Percentiles rank a stretch among this genome's conserved stretches.
Conservation (phyloP, 2,329 filamentous ascomycete genomes). For the Paramyrothecium sp. region DNA sequence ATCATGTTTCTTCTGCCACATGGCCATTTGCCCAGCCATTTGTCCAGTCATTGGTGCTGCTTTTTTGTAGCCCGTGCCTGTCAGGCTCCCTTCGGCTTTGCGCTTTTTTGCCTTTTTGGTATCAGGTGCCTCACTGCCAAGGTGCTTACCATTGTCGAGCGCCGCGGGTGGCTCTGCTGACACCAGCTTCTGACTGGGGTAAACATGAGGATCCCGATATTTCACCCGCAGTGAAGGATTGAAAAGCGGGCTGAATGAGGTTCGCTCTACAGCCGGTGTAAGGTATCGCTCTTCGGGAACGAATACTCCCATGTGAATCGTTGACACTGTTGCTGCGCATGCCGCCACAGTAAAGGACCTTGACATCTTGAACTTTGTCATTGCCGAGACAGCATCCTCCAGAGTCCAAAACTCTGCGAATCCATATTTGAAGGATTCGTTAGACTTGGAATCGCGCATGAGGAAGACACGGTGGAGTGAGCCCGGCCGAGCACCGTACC, state of each 20-base stretch:
- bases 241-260: slow-evolving; percentile 69
- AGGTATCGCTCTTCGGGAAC: slow-evolving; percentile 65
- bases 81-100: slow-evolving; percentile 43
- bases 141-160: slow-evolving; percentile 23
- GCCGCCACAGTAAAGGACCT: slow-evolving; percentile 78
- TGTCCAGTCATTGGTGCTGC: slow-evolving; percentile 35
- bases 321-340: slow-evolving; percentile 67
- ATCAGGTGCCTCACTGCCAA: slow-evolving; percentile 24
- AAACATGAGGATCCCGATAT: slow-evolving; percentile 76
- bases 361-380: slow-evolving; percentile 68
- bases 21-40: slow-evolving; percentile 37
- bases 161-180: slow-evolving; percentile 45
- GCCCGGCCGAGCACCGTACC: slow-evolving; percentile 68
- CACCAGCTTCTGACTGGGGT: slow-evolving; percentile 63
- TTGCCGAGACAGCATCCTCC: slow-evolving; percentile 72
- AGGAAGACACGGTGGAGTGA: slow-evolving; percentile 77
- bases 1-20: slow-evolving; percentile 43
- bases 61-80: slow-evolving; percentile 31
- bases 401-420: slow-evolving; percentile 81
- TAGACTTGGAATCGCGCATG: slow-evolving; percentile 68
- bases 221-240: slow-evolving; percentile 67
- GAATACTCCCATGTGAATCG: slow-evolving; percentile 84
- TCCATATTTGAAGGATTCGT: slow-evolving; percentile 77
- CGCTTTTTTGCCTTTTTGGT: slow-evolving; percentile 50
- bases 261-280: slow-evolving; percentile 54